Evolutionary conservation across 208 protist species (phyloP), one percentile per base, ranked within the genome.

Genomic region (Trypanosoma lewisi): DNA sequence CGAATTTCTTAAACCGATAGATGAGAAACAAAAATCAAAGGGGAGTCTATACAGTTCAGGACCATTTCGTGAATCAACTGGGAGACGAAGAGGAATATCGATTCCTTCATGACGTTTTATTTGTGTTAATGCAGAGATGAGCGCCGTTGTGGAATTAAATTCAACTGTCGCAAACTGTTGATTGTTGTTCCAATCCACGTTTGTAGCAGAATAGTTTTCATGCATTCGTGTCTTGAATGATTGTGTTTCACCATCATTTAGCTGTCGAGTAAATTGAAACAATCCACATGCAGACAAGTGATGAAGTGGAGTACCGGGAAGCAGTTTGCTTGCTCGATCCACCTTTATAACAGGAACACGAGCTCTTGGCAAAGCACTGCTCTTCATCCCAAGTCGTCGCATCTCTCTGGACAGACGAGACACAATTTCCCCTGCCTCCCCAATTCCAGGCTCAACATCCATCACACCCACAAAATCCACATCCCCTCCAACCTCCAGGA

Each of bases 11-110:
- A 94, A 55, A 19, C 90, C 90, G 19, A 84, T 91, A 19, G 87
- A 93, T 1, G 85, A 90, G 27, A 96, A 70, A 66, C 87, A 96
- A 66, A 96, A 88, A 56, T 96, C 90, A 67, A 96, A 96, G 1
- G 90, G 87, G 30, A 91, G 89, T 36, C 90, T 73, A 50, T 89
- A 96, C 9, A 96, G 25, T 60, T 96, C 87, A 25, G 90, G 90
- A 2, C 90, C 90, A 61, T 91, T 68, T 14, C 68, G 60, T n/a
- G 75, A 67, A 57, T 96, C 87, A 9, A 91, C 80, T 1, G 90
- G 90, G 17, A 93, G 72, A 4, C 87, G 77, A 11, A 94, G 62
- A 17, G 80, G 83, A 57, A 96, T 85, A 25, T 95, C 89, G 17
- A 95, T 63, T 16, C 73, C 73, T 25, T 82, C 80, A 63, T 92